phyloP scores from a whole-genome alignment of 306 rosid species.

The Cucumis cinereus region DNA sequence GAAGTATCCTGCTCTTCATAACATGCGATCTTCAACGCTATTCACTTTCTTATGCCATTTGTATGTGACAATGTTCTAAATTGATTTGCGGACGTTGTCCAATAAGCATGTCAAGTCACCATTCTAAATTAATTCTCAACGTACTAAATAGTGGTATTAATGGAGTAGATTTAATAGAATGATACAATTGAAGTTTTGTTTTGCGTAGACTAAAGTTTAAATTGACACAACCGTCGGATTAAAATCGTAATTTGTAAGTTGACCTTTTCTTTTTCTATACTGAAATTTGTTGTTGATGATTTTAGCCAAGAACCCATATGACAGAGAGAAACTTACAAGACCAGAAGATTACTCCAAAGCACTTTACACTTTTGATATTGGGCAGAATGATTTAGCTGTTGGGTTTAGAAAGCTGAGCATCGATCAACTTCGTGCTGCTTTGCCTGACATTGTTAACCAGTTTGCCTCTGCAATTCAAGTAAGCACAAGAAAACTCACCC shows the following conservation, averaged over 20 bases:
- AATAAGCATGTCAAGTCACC: background rate
- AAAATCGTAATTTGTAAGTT: background rate
- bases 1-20: too few relatives aligned
- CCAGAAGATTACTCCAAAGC: constrained; percentile 79
- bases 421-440: constrained; percentile 46
- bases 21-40: too few relatives aligned
- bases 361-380: constrained; percentile 81
- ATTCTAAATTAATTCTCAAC: background rate
- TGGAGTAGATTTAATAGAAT: background rate
- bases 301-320: constrained; percentile 40
- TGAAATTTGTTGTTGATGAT: background rate
- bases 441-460: constrained; percentile 68
- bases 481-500: constrained; percentile 7
- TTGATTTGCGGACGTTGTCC: background rate
- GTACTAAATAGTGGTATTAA: background rate
- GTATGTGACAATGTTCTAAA: background rate
- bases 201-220: background rate
- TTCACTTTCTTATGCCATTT: background rate
- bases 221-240: background rate
- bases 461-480: constrained; percentile 71
- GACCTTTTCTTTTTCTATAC: background rate
- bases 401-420: constrained; percentile 61
- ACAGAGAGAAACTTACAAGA: constrained; percentile 46
- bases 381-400: constrained; percentile 78
- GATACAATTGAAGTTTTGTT: background rate